Evolutionary conservation across 225 moss, liverwort and hornwort genomes (phyloP), one percentile per base, ranked within the genome.

Genomic region (Pseudoscleropodium purum): DNA sequence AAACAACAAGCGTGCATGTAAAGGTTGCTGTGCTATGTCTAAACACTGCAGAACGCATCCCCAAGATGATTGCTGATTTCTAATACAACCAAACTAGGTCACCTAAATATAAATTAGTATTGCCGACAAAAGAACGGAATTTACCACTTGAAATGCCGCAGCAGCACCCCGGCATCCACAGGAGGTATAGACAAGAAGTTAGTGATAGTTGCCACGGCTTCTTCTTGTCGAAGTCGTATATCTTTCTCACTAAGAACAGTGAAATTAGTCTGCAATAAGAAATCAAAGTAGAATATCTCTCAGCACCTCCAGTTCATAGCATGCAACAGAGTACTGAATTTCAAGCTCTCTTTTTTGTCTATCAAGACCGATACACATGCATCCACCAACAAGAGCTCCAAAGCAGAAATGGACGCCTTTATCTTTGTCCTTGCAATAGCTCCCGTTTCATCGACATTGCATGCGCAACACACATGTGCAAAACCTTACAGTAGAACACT

Each of bases 231-330:
- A 92, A 90, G 96, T 56, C 93, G 94, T 77, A 98, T 97, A 74
- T 98, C 98, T 87, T 89, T 95, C 95, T 98, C 98, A 87, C 98
- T 98, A 85, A 97, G 92, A 77, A 97, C 96, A 29, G 96, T 95
- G 93, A 97, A 98, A 86, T 97, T 97, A 26, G 95, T 95, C 96
- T 97, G 96, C 93, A 89, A 87, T n/a, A 23, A 69, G n/a, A 84
- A 20, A 69, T 45, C 75, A 62, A 83, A 41, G 43, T 10, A 69
- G 33, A 72, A 74, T 43, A 31, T 15, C 39, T 56, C 75, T 75
- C 68, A 90, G 78, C 31, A 62, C 43, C 66, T 86, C 70, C 39
- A 76, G 68, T 82, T 86, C 57, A 59, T 52, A 24, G 54, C 33
- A 82, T 81, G 86, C 86, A 75, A 70, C 37, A 61, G 37, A 59